Base-by-base conservation (phyloP, 805 yeast species). In the Teunomyces pallodes region DNA sequence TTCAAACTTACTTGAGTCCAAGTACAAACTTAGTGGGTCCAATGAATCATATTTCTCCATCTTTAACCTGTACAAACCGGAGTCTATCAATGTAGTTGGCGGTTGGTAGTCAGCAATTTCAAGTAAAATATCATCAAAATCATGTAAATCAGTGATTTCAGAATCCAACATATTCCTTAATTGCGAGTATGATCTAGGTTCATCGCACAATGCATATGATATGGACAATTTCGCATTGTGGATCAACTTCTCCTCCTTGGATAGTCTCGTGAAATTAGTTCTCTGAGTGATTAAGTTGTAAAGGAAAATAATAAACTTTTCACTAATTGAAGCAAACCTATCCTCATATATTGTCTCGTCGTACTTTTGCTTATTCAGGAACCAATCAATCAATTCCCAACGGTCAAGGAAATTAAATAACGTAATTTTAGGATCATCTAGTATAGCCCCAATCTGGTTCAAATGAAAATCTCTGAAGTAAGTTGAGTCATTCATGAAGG, bases 31-130 rank as follows among this genome's bases (percentile, higher is more conserved):
- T 50, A 83, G 64, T 2, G 89, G 89, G 62, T 92, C 94, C 38
- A 91, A 79, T 26, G 76, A 69, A 1, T 69, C 72, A 47, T 67
- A 74, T 27, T 69, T 67, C 43, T 81, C 76, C 2, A 78, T 75
- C 58, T 87, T 90, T 50, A 94, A 73, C 26, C 81, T 72, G 64
- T 87, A 92, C 24, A 79, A 62, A 2, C 96, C 89, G 17, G 75
- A 65, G 53, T 86, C 86, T 20, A 76, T 64, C 14, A 76, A 54
- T 3, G 83, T 80, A 4, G 76, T 67, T 2, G 95, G 94, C 1
- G 86, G 76, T n/a, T 74, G 74, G 54, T 76, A 82, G 31, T 74
- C 80, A 1, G 96, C 83, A 30, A 83, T 74, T 55, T 87, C 87
- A 31, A 72, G 67, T 46, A 94, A 69, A 46, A 77, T 66, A 3